Conservation (phyloP, 1,284 basidiomycete genomes). For the Paramarasmius palmivorus region DNA sequence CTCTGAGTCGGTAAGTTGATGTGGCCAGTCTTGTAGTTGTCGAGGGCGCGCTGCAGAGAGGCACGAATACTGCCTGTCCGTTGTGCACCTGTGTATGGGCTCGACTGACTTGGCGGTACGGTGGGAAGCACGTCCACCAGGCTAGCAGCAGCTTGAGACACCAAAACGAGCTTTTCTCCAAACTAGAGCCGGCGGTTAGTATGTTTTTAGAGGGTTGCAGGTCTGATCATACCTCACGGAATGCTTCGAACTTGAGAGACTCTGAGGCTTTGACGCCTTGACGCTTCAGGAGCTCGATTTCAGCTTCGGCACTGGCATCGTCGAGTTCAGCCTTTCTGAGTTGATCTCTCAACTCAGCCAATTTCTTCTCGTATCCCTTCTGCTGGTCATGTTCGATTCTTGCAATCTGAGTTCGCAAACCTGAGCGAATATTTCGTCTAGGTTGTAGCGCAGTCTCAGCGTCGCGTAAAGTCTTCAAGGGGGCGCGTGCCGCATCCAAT, state of each 20-base stretch:
- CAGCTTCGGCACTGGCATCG: constrained; percentile 64
- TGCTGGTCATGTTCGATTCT: constrained; percentile 65
- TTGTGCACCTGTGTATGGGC: constrained; percentile 60
- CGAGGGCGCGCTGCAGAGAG: constrained; percentile 73
- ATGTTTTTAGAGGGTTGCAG: too few relatives aligned
- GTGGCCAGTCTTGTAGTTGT: constrained; percentile 71
- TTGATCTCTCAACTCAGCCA: constrained; percentile 66
- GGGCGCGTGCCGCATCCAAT: constrained; percentile 59
- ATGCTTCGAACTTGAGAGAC: constrained; percentile 4
- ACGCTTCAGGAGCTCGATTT: constrained; percentile 68
- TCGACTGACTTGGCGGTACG: constrained; percentile 53
- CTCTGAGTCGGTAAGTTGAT: constrained; percentile 49
- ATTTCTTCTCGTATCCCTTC: constrained; percentile 57
- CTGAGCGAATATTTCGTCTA: constrained; percentile 57
- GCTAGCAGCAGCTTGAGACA: constrained; percentile 66
- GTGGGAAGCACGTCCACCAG: constrained; percentile 61
- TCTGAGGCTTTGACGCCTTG: constrained; percentile 54
- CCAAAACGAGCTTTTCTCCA: constrained; percentile 71
- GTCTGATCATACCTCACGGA: constrained; percentile 44
- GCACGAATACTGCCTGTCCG: constrained; percentile 69
- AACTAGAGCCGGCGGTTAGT: constrained; percentile 43
- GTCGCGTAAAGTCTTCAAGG: constrained; percentile 70
- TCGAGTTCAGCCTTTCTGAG: constrained; percentile 62
- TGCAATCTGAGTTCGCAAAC: constrained; percentile 59
- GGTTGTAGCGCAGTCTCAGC: constrained; percentile 63